These are phyloP conservation scores for Cornus kousa DNA, from an alignment of 148 eudicot genomes.

Conservation along the genomic window DNA sequence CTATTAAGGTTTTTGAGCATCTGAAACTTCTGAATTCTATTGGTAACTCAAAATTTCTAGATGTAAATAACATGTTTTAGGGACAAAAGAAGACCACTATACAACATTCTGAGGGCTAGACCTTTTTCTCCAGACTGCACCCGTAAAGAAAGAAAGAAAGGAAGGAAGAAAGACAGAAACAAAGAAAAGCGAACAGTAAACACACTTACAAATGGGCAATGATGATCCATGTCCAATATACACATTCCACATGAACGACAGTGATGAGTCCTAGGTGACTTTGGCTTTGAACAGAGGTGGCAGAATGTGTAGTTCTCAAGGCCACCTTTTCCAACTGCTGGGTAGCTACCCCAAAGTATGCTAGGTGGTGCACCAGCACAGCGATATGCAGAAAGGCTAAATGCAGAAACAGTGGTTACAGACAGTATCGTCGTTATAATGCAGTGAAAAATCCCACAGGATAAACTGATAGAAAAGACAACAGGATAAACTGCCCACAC, in stretches of 20 bases:
- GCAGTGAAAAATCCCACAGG: conserved; percentile 53
- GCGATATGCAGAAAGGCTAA: conserved; percentile 62
- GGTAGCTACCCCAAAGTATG: conserved; percentile 81
- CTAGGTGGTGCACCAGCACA: conserved; percentile 72
- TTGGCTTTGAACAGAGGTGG: conserved; percentile 78
- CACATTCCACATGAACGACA: conserved; percentile 91
- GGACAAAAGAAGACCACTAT: not conserved
- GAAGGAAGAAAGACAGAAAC: not conserved
- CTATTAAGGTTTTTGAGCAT: not conserved
- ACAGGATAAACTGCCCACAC: conserved; percentile 89
- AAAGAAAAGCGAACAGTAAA: not conserved
- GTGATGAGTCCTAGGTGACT: conserved; percentile 87
- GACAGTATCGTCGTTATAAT: conserved; percentile 50
- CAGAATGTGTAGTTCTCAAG: conserved; percentile 79
- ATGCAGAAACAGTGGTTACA: conserved; percentile 54
- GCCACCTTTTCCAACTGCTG: conserved; percentile 73
- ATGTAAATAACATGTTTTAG: not conserved
- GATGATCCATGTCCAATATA: conserved; percentile 97
- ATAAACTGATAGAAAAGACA: conserved; percentile 59
- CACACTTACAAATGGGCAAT: conserved; percentile 94
- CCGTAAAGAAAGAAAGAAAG: not conserved
- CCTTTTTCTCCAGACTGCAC: not conserved
- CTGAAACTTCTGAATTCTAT: not conserved
- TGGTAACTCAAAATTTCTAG: not conserved
- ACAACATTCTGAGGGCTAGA: not conserved